phyloP scores from a whole-genome alignment of 805 yeast genomes.

The Lachancea thermotolerans region DNA sequence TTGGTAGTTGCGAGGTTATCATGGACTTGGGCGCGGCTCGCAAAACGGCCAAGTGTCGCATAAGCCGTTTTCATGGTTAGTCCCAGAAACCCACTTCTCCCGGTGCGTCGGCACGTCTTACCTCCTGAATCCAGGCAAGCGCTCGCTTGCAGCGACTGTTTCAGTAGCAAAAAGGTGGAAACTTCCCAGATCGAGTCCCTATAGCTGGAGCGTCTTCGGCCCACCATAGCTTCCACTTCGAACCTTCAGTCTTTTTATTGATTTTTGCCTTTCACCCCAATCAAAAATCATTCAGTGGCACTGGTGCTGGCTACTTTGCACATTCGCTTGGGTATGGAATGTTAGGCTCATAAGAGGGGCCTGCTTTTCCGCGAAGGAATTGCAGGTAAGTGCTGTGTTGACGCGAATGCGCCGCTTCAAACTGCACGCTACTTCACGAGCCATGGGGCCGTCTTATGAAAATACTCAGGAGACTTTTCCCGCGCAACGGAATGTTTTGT shows the following conservation, averaged over 20 bases:
- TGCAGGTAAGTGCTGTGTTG: conserved; percentile 3
- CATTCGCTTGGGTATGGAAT: neutral
- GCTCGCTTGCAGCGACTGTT: neutral
- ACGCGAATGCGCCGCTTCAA: conserved; percentile 5
- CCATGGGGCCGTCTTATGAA: neutral
- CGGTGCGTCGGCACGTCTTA: conserved; percentile 2
- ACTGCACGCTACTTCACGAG: conserved; percentile 2
- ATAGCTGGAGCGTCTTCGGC: no score
- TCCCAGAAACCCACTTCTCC: conserved; percentile 3
- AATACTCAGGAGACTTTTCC: no score
- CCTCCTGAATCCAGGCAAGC: neutral
- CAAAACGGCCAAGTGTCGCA: neutral
- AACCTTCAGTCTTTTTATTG: conserved; percentile 3
- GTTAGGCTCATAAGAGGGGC: neutral
- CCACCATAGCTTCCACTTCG: neutral
- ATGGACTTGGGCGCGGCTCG: conserved; percentile 1
- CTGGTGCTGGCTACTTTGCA: neutral
- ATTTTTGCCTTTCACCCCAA: neutral
- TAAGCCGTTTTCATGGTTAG: conserved; percentile 2
- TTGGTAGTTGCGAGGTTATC: neutral
- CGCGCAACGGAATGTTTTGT: no score
- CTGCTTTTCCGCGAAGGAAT: conserved; percentile 1
- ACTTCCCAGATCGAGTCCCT: no score
- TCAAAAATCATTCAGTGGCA: conserved; percentile 4
- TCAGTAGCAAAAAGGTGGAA: no score